Base-by-base conservation (phyloP, 1,139 yeast species). In the Torulaspora pretoriensis region DNA sequence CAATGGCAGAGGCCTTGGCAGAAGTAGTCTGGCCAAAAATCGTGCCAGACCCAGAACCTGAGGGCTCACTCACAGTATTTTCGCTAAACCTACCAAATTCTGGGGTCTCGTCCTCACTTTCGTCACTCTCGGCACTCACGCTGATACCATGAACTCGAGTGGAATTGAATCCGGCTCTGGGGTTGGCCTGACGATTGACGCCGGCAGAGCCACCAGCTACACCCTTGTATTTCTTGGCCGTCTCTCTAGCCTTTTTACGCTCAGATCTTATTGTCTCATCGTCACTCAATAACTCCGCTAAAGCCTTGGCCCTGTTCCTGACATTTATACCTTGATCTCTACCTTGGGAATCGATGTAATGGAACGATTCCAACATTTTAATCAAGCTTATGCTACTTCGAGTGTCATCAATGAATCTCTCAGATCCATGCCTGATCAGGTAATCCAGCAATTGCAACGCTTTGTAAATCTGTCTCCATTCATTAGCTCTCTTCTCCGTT, bases 401-500 rank as follows among this genome's bases (percentile, higher is more conserved):
- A 3, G 95, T 90, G 54, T 92, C 97, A 68, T 92, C 98, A 48
- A 94, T 94, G 52, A 94, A 88, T 52, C 97, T 74, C 66, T 94
- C 98, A 28, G 92, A 80, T 1, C 98, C 99, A 62, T 92, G 86
- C 64, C 88, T 88, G 53, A 94, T 77, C 59, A 92, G 74, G 64
- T 87, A 92, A 59, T 92, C 99, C 64, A 92, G 75, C 61, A 92
- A 74, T 65, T 90, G 97, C 56, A 92, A 73, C 7, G 96, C 81
- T 69, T 92, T 92, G 71, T 92, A 92, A 52, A 92, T 90, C 65
- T 92, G 99, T 65, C 99, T 80, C 99, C 99, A 92, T 69, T 92
- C 97, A 62, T 82, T 84, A 43, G 97, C 96, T 5, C 94, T 78
- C 68, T 94, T 94, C 65, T 90, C 97, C 7, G 96, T 88, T 68